Conservation (phyloP, 2,329 filamentous ascomycete genomes). For the Hirsutella thompsonii region DNA sequence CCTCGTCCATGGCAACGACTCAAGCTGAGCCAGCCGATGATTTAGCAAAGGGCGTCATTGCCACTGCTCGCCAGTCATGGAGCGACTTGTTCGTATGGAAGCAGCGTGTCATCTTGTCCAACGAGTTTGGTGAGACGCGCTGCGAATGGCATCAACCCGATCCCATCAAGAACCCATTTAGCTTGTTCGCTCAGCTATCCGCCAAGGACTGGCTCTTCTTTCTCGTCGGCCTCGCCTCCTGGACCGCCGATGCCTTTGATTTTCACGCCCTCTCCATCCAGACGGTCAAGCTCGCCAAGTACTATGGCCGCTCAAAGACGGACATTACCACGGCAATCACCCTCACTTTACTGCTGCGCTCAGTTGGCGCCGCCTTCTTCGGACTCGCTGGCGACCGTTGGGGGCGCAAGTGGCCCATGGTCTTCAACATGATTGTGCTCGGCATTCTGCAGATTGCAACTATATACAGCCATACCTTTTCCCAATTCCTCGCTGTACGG, state of each 20-base stretch:
- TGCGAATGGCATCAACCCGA: conserved; percentile 58
- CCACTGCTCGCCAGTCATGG: conserved; percentile 52
- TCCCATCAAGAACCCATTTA: conserved; percentile 57
- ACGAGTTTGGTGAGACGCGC: conserved; percentile 49
- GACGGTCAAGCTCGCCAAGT: conserved; percentile 51
- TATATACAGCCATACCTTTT: conserved; percentile 60
- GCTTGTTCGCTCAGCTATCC: conserved; percentile 50
- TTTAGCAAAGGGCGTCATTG: conserved; percentile 49
- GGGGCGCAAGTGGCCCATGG: conserved; percentile 76
- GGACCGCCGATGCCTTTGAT: conserved; percentile 75
- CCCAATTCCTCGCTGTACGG: conserved; percentile 62
- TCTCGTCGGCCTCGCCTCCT: conserved; percentile 59
- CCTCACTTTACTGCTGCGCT: conserved; percentile 60
- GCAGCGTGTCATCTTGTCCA: conserved; percentile 55
- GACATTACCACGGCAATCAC: conserved; percentile 65
- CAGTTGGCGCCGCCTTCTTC: conserved; percentile 62
- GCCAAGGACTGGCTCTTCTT: conserved; percentile 63
- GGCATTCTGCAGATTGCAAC: conserved; percentile 59
- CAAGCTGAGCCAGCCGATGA: conserved; percentile 46
- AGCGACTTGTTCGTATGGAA: conserved; percentile 61
- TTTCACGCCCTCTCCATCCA: conserved; percentile 74
- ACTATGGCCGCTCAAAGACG: conserved; percentile 41
- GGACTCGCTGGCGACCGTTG: conserved; percentile 68
- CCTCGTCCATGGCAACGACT: background rate
- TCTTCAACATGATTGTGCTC: conserved; percentile 63